These are phyloP conservation scores for Ganoderma meredithae DNA, from an alignment of 1,284 basidiomycete genomes.

Conservation along the genomic window DNA sequence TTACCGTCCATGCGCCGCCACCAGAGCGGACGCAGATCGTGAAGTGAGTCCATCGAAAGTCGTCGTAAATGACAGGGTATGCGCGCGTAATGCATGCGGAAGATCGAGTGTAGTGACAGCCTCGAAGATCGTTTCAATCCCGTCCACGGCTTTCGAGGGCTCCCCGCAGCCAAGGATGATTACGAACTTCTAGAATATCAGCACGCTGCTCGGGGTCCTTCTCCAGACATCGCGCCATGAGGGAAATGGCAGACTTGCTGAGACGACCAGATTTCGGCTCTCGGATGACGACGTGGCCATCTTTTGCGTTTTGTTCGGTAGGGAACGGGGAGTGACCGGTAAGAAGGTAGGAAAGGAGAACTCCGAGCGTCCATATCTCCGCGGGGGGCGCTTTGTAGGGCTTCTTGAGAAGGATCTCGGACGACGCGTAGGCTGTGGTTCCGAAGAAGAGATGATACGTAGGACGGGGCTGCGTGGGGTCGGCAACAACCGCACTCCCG, in stretches of 20 bases:
- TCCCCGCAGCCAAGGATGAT: conserved; percentile 75
- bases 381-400: conserved; percentile 80
- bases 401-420: conserved; percentile 83
- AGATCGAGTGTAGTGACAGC: neutral
- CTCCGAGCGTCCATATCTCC: conserved; percentile 93
- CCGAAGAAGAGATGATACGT: conserved; percentile 82
- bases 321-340: conserved; percentile 89
- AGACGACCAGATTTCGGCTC: conserved; percentile 34
- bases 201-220: conserved; percentile 73
- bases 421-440: conserved; percentile 81
- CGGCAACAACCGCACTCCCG: conserved; percentile 84
- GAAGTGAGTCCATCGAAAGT: neutral
- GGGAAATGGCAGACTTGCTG: conserved; percentile 38
- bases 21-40: conserved; percentile 16
- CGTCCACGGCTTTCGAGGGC: conserved; percentile 39
- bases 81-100: conserved; percentile 10
- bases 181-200: conserved; percentile 75
- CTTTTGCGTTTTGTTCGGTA: conserved; percentile 71
- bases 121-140: conserved; percentile 17
- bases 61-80: neutral
- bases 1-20: conserved; percentile 18
- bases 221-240: conserved; percentile 80
- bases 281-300: conserved; percentile 48
- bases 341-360: conserved; percentile 86
- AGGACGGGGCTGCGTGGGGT: conserved; percentile 70